A percentile compares a stretch with the other conserved stretches of the same genome.
Evolutionary conservation across 306 rosid genomes (phyloP).

Genomic region (Crotalaria pallida): DNA sequence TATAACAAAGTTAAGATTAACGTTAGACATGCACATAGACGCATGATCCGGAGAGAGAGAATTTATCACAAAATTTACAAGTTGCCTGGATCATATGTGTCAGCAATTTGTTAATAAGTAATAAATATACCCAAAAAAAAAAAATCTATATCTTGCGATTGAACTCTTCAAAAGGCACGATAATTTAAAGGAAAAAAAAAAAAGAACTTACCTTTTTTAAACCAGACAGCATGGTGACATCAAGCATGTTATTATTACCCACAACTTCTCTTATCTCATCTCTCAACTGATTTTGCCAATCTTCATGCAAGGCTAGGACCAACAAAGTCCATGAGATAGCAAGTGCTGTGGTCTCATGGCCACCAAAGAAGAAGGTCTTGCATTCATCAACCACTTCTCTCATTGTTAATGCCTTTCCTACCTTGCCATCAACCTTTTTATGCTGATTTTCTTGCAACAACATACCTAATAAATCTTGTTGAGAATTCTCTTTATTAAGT

Average conservation of each 20-base stretch:
- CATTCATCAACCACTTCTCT: constrained; percentile 77
- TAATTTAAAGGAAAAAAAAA: too few relatives aligned
- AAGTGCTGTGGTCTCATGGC: constrained; percentile 90
- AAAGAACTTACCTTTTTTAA: constrained; percentile 54
- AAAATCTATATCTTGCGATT: too few relatives aligned
- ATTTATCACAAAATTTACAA: too few relatives aligned
- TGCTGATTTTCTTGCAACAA: constrained; percentile 41
- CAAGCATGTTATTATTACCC: constrained; percentile 35
- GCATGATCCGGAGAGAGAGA: too few relatives aligned
- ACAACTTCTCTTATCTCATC: constrained; percentile 63
- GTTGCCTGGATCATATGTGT: too few relatives aligned
- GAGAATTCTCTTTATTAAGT: neutral
- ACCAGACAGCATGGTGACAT: constrained; percentile 43
- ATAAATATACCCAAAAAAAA: too few relatives aligned
- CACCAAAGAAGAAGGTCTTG: constrained; percentile 87
- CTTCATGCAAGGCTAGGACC: constrained; percentile 57
- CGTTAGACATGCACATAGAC: too few relatives aligned
- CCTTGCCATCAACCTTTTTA: constrained; percentile 3
- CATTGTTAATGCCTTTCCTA: constrained; percentile 33
- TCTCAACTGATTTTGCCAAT: constrained; percentile 75
- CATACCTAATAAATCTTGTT: constrained; percentile 54
- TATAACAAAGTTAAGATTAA: too few relatives aligned
- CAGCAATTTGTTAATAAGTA: too few relatives aligned
- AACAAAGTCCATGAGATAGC: constrained; percentile 79
- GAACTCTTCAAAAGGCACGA: too few relatives aligned